A percentile compares a stretch with the other conserved stretches of the same genome.
Conservation (phyloP, 345 rosid genomes). For the Bretschneidera sinensis region DNA sequence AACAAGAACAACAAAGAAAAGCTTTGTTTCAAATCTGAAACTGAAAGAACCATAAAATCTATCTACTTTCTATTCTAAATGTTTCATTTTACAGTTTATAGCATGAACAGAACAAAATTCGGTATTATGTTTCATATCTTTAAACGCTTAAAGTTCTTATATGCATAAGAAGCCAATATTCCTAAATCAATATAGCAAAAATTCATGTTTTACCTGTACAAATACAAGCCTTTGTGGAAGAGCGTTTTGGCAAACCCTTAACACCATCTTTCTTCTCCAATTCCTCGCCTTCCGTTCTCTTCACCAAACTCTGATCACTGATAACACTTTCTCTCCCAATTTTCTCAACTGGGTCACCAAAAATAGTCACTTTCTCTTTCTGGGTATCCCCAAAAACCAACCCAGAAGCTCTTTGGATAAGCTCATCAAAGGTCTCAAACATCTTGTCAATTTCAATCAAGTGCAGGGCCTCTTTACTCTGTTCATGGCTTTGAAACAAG, state of each 20-base stretch:
- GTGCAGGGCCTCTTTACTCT: conserved; percentile 46
- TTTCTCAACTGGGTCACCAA: conserved; percentile 23
- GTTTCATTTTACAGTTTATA: too few species aligned
- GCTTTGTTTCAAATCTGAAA: conserved; percentile 4
- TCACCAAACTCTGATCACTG: conserved; percentile 21
- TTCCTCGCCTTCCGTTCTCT: conserved; percentile 23
- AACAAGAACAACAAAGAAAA: conserved; percentile 6
- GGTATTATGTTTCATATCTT: too few species aligned
- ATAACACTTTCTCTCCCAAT: conserved; percentile 21
- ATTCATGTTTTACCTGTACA: conserved; percentile 28
- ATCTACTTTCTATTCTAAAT: neutral
- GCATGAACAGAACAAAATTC: too few species aligned
- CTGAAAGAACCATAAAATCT: neutral
- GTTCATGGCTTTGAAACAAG: conserved; percentile 44
- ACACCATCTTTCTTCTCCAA: conserved; percentile 18
- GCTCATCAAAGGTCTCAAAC: conserved; percentile 41
- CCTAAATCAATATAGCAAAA: neutral
- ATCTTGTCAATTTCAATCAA: conserved; percentile 46
- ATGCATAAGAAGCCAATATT: neutral
- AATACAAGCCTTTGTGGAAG: conserved; percentile 36
- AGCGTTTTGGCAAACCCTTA: conserved; percentile 29
- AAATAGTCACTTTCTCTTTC: conserved; percentile 14
- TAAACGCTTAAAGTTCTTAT: too few species aligned
- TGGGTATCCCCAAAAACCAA: conserved; percentile 43
- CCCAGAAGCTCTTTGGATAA: conserved; percentile 45